Evolutionary conservation across 768 basidiomycete genomes (phyloP), one percentile per base, ranked within the genome.

Genomic region (Boletus subparvulus): DNA sequence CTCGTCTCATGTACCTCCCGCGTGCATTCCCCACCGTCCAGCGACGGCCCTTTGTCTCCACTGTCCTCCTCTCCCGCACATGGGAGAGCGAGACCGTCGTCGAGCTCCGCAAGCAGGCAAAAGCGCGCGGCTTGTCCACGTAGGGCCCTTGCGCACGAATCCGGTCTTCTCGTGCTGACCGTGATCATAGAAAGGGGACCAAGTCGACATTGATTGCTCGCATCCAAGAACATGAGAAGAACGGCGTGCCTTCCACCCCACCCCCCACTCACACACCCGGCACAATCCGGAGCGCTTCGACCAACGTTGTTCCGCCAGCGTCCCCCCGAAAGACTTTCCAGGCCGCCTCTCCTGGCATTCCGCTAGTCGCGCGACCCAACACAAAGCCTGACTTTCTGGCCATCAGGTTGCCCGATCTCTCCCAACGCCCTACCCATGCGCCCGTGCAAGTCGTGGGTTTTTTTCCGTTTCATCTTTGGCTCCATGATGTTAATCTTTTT

Each of bases 371-470:
- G 3, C 70, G 73, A 21, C 58, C 55, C 6, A 7, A 41, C 19
- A 52, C 53, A 21, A 66, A 72, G 13, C 55, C 74, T 8, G 67
- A 68, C 21, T 79, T 78, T 54, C 65, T 83, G 60, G 77, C 78
- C 58, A 69, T 88, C 62, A 75, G 72, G 47, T 66, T 92, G 42
- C 90, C 90, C 21, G 78, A 86, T 59, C 66, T 81, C 16, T 75
- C 80, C 21, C 70, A 72, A 24, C 78, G 78, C 9, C 69, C 68
- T 32, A 74, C 76, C 3, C 75, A 76, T 49, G 61, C 69, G 6
- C 77, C 78, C 21, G 75, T 83, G 30, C 83, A 86, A 71, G 79
- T 87, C 51, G 90, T 92, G 65, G 56, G 87, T 62, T 35, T 48
- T 21, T 47, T 48, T 44, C 51, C 47, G 54, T 48, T 35, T 45